Percentiles rank a stretch among this genome's conserved stretches.
Evolutionary conservation across 305 asterid species (phyloP).

Genomic region (Andrographis paniculata): DNA sequence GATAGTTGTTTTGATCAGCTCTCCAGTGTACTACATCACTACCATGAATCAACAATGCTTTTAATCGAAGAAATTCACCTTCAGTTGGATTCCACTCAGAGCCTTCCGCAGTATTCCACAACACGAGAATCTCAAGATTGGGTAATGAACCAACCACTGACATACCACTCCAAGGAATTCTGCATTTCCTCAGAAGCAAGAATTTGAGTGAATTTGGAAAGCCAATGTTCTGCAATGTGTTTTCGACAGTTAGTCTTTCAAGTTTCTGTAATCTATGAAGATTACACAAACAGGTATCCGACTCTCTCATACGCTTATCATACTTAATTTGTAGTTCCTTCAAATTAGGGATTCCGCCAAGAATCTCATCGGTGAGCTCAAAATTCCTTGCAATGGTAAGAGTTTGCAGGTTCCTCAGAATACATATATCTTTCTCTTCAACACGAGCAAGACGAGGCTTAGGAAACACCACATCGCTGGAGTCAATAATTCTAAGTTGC

Average conservation of each 20-base stretch:
- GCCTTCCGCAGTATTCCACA: too few species aligned
- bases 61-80: neutral
- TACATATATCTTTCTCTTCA: neutral
- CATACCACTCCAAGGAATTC: too few species aligned
- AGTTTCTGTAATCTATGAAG: neutral
- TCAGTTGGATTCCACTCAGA: neutral
- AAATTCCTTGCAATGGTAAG: neutral
- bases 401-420: neutral
- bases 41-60: too few species aligned
- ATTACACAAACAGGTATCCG: too few species aligned
- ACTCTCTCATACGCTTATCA: too few species aligned
- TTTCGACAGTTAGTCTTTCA: neutral
- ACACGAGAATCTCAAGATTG: too few species aligned
- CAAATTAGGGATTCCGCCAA: neutral
- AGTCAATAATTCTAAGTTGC: constrained; percentile 18
- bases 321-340: neutral
- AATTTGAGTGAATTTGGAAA: neutral
- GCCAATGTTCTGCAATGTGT: neutral
- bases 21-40: too few species aligned
- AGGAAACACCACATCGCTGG: neutral
- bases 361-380: neutral
- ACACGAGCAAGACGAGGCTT: neutral
- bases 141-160: too few species aligned
- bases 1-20: too few species aligned
- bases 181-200: neutral